Conservation (phyloP, 179 eudicot genomes). For the Nepenthes alata region DNA sequence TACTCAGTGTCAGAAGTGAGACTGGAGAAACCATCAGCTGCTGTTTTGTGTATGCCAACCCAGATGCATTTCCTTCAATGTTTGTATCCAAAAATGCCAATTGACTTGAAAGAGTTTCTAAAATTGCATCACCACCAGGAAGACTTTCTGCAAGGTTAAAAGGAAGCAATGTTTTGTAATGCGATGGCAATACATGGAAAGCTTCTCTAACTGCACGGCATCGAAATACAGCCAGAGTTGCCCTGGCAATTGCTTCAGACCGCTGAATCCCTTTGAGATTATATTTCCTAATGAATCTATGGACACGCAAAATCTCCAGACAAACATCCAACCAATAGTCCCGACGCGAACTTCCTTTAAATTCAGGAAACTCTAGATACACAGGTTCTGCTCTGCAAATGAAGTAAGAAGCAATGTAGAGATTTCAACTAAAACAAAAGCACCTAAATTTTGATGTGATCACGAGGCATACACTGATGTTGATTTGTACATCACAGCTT, state of each 20-base stretch:
- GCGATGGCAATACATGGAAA: conserved; percentile 43
- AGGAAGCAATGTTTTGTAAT: conserved; percentile 55
- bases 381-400: conserved; percentile 65
- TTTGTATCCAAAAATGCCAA: conserved; percentile 31
- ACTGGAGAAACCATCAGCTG: conserved; percentile 24
- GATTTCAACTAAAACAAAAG: conserved; percentile 1
- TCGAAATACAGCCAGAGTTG: conserved; percentile 57
- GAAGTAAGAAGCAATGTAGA: conserved; percentile 8
- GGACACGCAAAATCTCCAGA: conserved; percentile 57
- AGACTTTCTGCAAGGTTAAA: conserved; percentile 86
- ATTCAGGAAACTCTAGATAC: conserved; percentile 78
- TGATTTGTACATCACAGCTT: conserved; percentile 89
- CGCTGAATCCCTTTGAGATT: conserved; percentile 50
- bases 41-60: conserved; percentile 20
- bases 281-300: conserved; percentile 54
- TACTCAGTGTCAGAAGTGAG: conserved; percentile 39
- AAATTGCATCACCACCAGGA: conserved; percentile 70
- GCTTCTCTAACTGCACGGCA: conserved; percentile 79
- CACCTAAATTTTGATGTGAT: conserved; percentile 5
- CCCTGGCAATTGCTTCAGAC: conserved; percentile 72
- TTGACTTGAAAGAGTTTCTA: conserved; percentile 58
- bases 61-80: conserved; percentile 24
- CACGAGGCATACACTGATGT: conserved; percentile 39
- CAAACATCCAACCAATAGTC: conserved; percentile 82
- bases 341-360: conserved; percentile 71